Base-by-base conservation (phyloP, 2,329 filamentous ascomycete genomes). In the Talaromyces sp. region DNA sequence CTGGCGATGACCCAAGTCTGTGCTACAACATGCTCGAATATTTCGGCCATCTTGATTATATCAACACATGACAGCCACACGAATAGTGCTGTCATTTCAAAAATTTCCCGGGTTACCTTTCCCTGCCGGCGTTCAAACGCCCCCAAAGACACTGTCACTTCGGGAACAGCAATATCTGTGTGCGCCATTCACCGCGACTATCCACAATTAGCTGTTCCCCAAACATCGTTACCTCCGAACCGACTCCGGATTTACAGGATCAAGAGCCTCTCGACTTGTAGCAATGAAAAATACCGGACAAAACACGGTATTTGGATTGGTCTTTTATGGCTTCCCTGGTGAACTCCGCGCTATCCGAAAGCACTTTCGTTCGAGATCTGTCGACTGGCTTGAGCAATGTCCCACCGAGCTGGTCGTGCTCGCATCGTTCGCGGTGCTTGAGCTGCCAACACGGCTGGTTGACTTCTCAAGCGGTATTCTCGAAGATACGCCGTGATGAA, bases 21-120 rank as follows among this genome's bases (percentile, higher is more conserved):
- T 80, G 78, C 67, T 76, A 76, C 65, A 74, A 75, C 59, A 81
- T 81, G 79, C 70, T 80, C 62, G 78, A 80, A 65, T 79, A 77
- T 59, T 81, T 81, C 61, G 77, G 71, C 65, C 75, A 75, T 58
- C 74, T 81, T 65, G 78, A 81, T 64, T 81, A 78, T 67, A 77
- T 80, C 62, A 69, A 79, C 56, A 41, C 54, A 26, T 62, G 57
- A 62, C 50, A 52, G 19, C 17, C 26, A n/a, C 48, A n/a, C 26
- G 24, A 50, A 21, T 2, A 46, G 43, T 24, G 43, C 8, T 24
- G 43, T n/a, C 19, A 19, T 46, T 46, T 24, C 11, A 24, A 29
- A 29, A 8, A 8, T 29, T 2, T 29, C 35, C 35, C 6, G 35
- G 21, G 43, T 24, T 12, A 7, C 11, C 41, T 46, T 46, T 46